phyloP scores from a whole-genome alignment of 306 rosid genomes.

The Comarum palustre region DNA sequence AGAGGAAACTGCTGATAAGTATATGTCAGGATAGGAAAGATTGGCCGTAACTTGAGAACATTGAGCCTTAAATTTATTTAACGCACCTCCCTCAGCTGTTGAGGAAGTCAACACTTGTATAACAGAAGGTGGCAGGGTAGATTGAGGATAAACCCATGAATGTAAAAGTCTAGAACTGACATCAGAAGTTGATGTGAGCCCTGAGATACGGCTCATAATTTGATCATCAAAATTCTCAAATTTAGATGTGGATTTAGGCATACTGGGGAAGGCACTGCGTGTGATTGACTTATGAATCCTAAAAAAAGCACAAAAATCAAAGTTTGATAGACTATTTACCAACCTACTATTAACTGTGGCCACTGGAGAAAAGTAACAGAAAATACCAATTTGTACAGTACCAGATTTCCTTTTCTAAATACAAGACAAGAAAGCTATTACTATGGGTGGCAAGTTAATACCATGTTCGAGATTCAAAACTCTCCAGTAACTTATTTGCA shows the following conservation, averaged over 20 bases:
- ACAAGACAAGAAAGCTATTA: not conserved
- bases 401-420: not conserved
- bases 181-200: slow-evolving; percentile 30
- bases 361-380: not conserved
- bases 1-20: slow-evolving; percentile 7
- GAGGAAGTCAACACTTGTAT: slow-evolving; percentile 68
- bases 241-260: slow-evolving; percentile 40
- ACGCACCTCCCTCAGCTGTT: slow-evolving; percentile 58
- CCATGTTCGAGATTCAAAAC: not conserved
- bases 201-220: slow-evolving; percentile 30
- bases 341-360: not conserved
- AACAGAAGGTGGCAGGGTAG: slow-evolving; percentile 67
- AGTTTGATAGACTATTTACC: not conserved
- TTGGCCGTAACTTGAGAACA: not conserved
- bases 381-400: not conserved
- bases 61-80: slow-evolving; percentile 2
- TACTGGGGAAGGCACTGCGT: slow-evolving; percentile 22
- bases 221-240: slow-evolving; percentile 32
- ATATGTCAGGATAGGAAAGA: slow-evolving; percentile 15
- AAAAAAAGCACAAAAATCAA: slow-evolving; percentile 11
- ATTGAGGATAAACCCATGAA: slow-evolving; percentile 95
- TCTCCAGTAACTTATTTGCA: not conserved
- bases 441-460: not conserved
- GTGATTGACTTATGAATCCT: slow-evolving; percentile 47
- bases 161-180: slow-evolving; percentile 43